Percentiles rank a stretch among this genome's conserved stretches.
These are phyloP conservation scores for Suillus clintonianus DNA, from an alignment of 768 basidiomycete genomes.

Conservation along the genomic window DNA sequence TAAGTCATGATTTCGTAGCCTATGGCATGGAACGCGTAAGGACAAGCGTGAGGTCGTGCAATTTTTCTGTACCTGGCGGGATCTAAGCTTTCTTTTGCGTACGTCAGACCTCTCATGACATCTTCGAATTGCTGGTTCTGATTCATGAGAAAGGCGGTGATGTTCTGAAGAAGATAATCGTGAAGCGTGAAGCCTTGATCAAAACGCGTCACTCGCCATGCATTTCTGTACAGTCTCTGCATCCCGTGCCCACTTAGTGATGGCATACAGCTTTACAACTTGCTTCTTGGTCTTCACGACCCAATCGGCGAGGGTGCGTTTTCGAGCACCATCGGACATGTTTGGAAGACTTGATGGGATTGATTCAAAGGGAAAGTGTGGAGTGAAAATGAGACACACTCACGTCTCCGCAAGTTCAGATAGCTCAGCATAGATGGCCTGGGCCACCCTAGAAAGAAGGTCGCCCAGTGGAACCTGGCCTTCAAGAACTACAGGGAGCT, in stretches of 20 bases:
- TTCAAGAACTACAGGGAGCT: conserved; percentile 72
- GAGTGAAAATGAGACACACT: conserved; percentile 24
- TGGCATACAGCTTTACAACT: conserved; percentile 84
- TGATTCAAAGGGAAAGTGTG: conserved; percentile 10
- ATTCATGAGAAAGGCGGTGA: conserved; percentile 82
- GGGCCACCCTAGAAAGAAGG: conserved; percentile 72
- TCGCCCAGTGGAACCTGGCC: conserved; percentile 76
- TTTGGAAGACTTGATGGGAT: conserved; percentile 59
- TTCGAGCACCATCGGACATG: conserved; percentile 80
- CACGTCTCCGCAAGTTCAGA: conserved; percentile 87
- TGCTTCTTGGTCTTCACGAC: conserved; percentile 91
- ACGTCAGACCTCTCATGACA: conserved; percentile 60
- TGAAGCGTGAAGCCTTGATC: conserved; percentile 1
- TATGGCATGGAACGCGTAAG: conserved; percentile 26
- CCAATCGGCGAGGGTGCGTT: conserved; percentile 83
- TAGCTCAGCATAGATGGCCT: conserved; percentile 81
- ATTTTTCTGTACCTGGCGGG: conserved; percentile 63
- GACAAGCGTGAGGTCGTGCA: neutral
- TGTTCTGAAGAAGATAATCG: conserved; percentile 56
- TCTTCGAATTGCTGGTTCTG: conserved; percentile 85
- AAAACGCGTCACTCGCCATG: conserved; percentile 53
- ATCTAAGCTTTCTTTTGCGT: conserved; percentile 69
- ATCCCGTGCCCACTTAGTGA: conserved; percentile 86
- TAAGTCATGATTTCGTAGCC: conserved; percentile 91
- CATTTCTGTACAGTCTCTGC: conserved; percentile 83